Base-by-base conservation (phyloP, 2,329 filamentous ascomycete species). In the Lachnum nothofagi region DNA sequence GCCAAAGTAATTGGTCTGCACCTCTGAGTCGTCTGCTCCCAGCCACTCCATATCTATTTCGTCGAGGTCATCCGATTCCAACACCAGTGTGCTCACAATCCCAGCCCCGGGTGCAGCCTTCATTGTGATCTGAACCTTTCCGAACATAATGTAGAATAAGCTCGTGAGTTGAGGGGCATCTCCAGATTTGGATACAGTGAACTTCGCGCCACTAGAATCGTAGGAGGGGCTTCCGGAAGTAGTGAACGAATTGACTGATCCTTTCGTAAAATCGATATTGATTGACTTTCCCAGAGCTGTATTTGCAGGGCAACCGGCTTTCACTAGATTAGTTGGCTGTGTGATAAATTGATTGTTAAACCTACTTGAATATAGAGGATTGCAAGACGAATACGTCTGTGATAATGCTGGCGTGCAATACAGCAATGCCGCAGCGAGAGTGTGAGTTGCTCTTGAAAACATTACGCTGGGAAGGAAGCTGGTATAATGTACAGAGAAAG, bases 121-220 rank as follows among this genome's bases (percentile, higher is more conserved):
- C 73, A 96, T 78, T 25, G 81, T 84, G 58, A 91, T 80, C 57
- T 95, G 86, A 64, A 96, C 87, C 55, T 85, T 86, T 58, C 93
- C 93, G 67, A 96, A 98, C 93, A 98, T 97, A 72, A 98, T 95
- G 76, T 96, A 97, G 80, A 95, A 97, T 62, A 93, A 81, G 53
- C 90, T 95, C 56, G 79, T 78, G 53, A 98, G 80, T 67, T 91
- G 86, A 0, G 93, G 93, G 3, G 89, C 80, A 65, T 98, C 88
- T 49, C 91, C 91, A 43, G 83, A 76, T 63, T 83, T 73, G 44
- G 80, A 70, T 44, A 98, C 84, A 22, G 88, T 90, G 67, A 98
- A 94, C 14, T 79, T 80, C 22, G 79, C 91, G 51, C 93, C 93
- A 65, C 91, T 79, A 48, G 75, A 74, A 65, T 76, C 79, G 71